Evolutionary conservation across 805 yeast genomes (phyloP), one percentile per base, ranked within the genome.

Genomic region (Metschnikowia henanensis): DNA sequence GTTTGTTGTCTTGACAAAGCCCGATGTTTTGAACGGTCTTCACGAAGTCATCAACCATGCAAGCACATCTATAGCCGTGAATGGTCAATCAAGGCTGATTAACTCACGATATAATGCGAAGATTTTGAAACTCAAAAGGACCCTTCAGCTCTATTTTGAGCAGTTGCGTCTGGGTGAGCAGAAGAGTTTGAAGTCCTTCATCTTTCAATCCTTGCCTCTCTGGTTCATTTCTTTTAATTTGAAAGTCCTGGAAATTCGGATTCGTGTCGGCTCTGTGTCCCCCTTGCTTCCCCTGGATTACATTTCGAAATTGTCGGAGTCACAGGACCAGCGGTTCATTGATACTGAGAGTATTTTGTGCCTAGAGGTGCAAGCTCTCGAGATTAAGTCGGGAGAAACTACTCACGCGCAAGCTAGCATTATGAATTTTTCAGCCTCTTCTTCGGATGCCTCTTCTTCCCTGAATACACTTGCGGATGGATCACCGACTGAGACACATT

Each of bases 261-360:
- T 72, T 4, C 42, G 49, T 23, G 39, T 71, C 10, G 75, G 75
- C 0, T 67, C 75, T 2, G 52, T 73, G 17, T 70, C 75, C 6
- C 64, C 70, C 1, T 55, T 71, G 29, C 62, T 70, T 6, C 69
- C 48, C 35, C 53, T 39, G 32, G 48, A 38, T 48, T 55, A 18
- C 46, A 51, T 10, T 33, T 47, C 48, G 47, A 56, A 36, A 55
- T 58, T 28, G 49, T 67, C 43, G 26, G 65, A 39, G 39, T 12
- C 30, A 36, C 47, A 13, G 34, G 60, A 12, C 35, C 53, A 19
- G 26, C 44, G n/a, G 32, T 46, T 22, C 29, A 36, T 8, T 46
- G 47, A 21, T 49, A 49, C 35, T 43, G 53, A 32, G 36, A 47
- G 28, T 35, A 50, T 15, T 60, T 62, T 48, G 29, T 29, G 22